Base-by-base conservation (phyloP, 1,284 basidiomycete species). In the Trametes pubescens region DNA sequence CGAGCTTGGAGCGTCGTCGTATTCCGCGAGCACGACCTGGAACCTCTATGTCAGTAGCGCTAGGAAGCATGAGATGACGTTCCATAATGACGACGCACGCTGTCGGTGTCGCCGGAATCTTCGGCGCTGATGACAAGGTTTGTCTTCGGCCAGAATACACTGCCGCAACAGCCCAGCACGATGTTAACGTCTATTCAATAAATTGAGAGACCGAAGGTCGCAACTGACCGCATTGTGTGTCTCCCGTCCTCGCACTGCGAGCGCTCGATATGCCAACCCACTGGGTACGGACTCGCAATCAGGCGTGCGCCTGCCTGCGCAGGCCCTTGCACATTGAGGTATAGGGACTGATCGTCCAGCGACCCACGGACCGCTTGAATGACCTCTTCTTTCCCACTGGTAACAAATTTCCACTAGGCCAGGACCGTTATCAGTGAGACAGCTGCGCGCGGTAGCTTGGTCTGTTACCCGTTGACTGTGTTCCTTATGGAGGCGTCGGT, bases 281-380 rank as follows among this genome's bases (percentile, higher is more conserved):
- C 52, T 2, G 52, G 52, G n/a, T 54, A 54, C 24, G 38, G 38
- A n/a, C 38, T 54, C 6, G 52, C 52, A 1, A 54, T 38, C 14
- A 54, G 10, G 10, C 10, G 10, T 7, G 53, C 24, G 4, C 26
- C 10, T 13, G 7, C 22, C 38, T 46, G 6, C 7, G 53, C 40
- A 5, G 16, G 53, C 1, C 34, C 53, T 34, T 46, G 38, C 9
- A 55, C 53, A 6, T 24, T 55, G 26, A 55, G 26, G 22, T 55
- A 55, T 18, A 55, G 53, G 5, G 43, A 26, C n/a, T 44, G 13
- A 1, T 26, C 40, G 26, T 55, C 26, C 5, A 55, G 18, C 2
- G 53, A 40, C 14, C 14, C 10, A 8, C 38, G n/a, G 16, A 11
- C 13, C 13, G 40, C 38, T 37, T 44, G 38, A 26, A 55, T 55